Evolutionary conservation across 345 rosid genomes (phyloP), one percentile per base, ranked within the genome.

Genomic region (Camelina neglecta): DNA sequence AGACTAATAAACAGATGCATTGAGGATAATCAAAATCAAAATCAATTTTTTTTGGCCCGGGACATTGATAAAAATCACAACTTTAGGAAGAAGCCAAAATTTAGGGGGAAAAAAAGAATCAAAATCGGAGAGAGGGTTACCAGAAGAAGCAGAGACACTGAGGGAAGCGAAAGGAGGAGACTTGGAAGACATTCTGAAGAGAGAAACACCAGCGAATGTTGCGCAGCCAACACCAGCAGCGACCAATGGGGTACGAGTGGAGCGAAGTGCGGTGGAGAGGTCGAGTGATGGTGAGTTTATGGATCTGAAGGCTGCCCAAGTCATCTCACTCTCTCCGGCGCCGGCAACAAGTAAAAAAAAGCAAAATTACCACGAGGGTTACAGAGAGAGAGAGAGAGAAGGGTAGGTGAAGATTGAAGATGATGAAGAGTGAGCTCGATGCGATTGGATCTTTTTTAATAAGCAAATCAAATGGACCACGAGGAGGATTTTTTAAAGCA

Each of bases 141-240:
- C 70, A 38, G 80, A 15, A 65, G 77, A 0, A 65, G 80, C 83
- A 1, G 83, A 75, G 65, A 80, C 80, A 36, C 33, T 59, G 36
- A 80, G 79, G n/a, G 69, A 70, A 75, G 83, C 83, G 74, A 80
- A 80, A 71, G 80, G 74, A 70, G 83, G 76, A 60, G 80, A 75
- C 56, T 41, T 10, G 12, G 77, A 80, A 71, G 77, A 75, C 79
- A 72, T 69, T 56, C 77, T 63, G 41, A 73, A 80, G 60, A 80
- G 69, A 1, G 77, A 71, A 50, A 39, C 83, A 41, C 77, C 80
- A 48, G 74, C 74, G 33, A 80, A 5, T 15, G 83, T 75, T 6
- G 72, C 76, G 45, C 79, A 80, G 63, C 82, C 73, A 29, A 76
- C 45, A 45, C 80, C 76, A 31, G 77, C 83, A 36, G 77, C 49